These are phyloP conservation scores for Xerocomellus intermedius DNA, from an alignment of 768 basidiomycete species.

Conservation along the genomic window DNA sequence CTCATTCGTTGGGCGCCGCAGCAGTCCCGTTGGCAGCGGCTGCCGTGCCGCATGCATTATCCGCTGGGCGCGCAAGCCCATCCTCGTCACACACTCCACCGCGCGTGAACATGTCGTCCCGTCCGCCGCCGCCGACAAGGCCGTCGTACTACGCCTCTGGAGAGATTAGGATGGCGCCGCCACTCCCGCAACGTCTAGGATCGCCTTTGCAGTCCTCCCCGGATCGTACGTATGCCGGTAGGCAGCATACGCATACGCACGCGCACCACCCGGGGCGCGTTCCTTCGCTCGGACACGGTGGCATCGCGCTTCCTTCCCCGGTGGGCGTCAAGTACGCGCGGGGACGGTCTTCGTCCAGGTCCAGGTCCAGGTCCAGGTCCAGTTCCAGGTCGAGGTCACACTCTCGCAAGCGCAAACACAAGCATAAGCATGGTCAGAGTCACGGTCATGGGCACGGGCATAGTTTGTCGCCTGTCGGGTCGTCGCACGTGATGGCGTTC, in stretches of 20 bases:
- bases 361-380: background rate
- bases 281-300: background rate
- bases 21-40: background rate
- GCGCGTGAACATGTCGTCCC: slow-evolving; percentile 9
- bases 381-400: background rate
- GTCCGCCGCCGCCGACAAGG: slow-evolving; percentile 4
- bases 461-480: background rate
- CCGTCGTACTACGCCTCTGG: background rate
- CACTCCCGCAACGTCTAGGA: background rate
- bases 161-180: background rate
- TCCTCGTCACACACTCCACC: slow-evolving; percentile 7
- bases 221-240: background rate
- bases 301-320: background rate
- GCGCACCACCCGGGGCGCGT: background rate
- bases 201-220: background rate
- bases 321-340: background rate
- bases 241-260: background rate
- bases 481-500: background rate
- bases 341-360: background rate
- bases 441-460: background rate
- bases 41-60: background rate
- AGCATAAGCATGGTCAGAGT: background rate
- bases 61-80: background rate
- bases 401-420: background rate
- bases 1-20: background rate